These are phyloP conservation scores for Botrytis galanthina DNA, from an alignment of 2,329 filamentous ascomycete genomes.

Conservation along the genomic window DNA sequence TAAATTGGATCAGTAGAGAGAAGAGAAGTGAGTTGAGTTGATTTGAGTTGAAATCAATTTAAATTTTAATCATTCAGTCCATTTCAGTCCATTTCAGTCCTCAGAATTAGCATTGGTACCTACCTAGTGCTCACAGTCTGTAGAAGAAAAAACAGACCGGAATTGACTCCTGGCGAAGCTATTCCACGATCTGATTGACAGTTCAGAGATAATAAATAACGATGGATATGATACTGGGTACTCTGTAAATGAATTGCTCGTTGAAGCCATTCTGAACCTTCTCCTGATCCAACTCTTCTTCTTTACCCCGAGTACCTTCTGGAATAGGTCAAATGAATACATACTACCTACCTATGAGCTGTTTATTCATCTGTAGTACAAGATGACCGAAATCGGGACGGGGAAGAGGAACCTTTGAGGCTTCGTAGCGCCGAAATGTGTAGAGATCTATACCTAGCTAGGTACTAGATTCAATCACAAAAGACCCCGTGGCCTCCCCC, in stretches of 20 bases:
- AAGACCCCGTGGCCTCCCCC: not conserved
- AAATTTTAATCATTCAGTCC: too few relatives aligned
- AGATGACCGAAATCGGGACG: conserved; percentile 23
- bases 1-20: not conserved
- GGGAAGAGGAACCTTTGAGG: not conserved
- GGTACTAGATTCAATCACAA: not conserved
- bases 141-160: too few relatives aligned
- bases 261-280: not conserved
- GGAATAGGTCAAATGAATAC: not conserved
- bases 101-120: not conserved
- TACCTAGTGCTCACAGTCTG: too few relatives aligned
- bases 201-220: too few relatives aligned
- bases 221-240: too few relatives aligned
- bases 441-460: conserved; percentile 6
- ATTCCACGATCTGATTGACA: too few relatives aligned
- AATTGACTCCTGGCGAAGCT: too few relatives aligned
- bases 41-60: not conserved
- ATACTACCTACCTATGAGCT: too few relatives aligned
- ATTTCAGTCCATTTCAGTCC: too few relatives aligned
- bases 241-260: too few relatives aligned
- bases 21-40: too few relatives aligned
- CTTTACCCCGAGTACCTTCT: not conserved
- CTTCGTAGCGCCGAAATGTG: not conserved
- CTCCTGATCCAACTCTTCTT: not conserved
- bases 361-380: not conserved